phyloP scores from a whole-genome alignment of 2,329 filamentous ascomycete species.

The Calycina herbarum region DNA sequence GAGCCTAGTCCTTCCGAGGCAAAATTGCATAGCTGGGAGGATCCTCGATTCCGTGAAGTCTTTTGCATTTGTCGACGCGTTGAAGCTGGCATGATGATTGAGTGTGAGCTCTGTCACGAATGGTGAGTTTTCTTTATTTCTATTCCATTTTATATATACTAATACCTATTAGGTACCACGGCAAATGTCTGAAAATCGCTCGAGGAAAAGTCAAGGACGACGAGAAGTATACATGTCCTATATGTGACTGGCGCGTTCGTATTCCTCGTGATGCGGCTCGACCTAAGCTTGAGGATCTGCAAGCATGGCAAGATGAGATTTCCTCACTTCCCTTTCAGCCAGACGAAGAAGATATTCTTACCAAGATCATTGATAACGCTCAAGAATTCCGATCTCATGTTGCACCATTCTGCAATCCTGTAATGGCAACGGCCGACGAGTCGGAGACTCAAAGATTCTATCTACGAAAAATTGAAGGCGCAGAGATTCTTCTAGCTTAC shows the following conservation, averaged over 20 bases:
- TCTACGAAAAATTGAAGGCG: constrained; percentile 93
- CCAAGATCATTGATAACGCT: constrained; percentile 84
- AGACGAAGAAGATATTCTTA: constrained; percentile 85
- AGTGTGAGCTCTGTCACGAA: constrained; percentile 96
- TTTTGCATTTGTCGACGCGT: constrained; percentile 95
- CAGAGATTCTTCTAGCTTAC: constrained; percentile 84
- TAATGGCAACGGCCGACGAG: constrained; percentile 80
- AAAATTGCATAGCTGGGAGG: constrained; percentile 56
- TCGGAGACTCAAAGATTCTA: constrained; percentile 92
- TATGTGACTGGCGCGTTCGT: constrained; percentile 95
- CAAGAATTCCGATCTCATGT: constrained; percentile 83
- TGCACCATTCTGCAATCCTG: constrained; percentile 74
- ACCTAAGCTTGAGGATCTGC: constrained; percentile 89
- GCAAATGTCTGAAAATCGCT: constrained; percentile 96
- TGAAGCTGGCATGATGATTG: constrained; percentile 99
- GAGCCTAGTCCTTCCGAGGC: constrained; percentile 65
- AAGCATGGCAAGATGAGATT: constrained; percentile 82
- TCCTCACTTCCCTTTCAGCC: constrained; percentile 83
- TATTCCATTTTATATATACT: constrained; percentile 12
- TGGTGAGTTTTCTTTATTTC: constrained; percentile 61
- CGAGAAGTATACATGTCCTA: constrained; percentile 96
- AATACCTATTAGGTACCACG: constrained; percentile 72
- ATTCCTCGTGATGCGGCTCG: constrained; percentile 95
- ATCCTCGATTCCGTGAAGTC: constrained; percentile 70
- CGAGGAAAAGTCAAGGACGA: constrained; percentile 97